These are phyloP conservation scores for Fragilaria radians DNA, from an alignment of 108 stramenopile species.

Conservation along the genomic window DNA sequence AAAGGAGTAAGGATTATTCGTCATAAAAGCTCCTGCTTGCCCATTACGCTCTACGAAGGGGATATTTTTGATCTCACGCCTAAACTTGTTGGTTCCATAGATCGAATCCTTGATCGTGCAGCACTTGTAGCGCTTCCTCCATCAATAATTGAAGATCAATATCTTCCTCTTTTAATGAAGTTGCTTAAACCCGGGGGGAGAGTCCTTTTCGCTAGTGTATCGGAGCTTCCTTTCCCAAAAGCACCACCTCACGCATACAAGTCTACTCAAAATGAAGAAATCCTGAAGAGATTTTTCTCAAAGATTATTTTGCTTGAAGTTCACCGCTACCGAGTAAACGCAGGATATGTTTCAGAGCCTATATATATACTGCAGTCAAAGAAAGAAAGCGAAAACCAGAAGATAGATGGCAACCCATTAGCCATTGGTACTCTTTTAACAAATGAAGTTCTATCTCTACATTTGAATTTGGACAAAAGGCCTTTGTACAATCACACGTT, in stretches of 20 bases:
- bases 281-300: conserved; percentile 1
- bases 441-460: too few species aligned
- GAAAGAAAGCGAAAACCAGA: not conserved
- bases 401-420: too few species aligned
- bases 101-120: conserved; percentile 5
- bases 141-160: conserved; percentile 7
- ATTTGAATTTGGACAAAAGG: too few species aligned
- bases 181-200: conserved; percentile 2
- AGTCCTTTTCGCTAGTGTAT: conserved; percentile 2
- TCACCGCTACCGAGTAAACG: conserved; percentile 7
- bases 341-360: conserved; percentile 8
- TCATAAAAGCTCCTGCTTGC: not conserved
- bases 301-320: conserved; percentile 3
- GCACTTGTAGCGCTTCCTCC: conserved; percentile 9
- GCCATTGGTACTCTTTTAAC: too few species aligned
- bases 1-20: conserved; percentile 4
- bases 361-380: conserved; percentile 3
- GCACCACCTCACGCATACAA: conserved; percentile 9
- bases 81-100: not conserved
- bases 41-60: conserved; percentile 6
- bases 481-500: too few species aligned
- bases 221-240: conserved; percentile 7
- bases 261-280: not conserved
- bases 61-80: conserved; percentile 12
- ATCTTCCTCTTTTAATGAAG: conserved; percentile 4